A percentile compares a stretch with the other conserved stretches of the same genome.
phyloP scores from a whole-genome alignment of 129 eudicot species.

The Chrysanthemum seticuspe region DNA sequence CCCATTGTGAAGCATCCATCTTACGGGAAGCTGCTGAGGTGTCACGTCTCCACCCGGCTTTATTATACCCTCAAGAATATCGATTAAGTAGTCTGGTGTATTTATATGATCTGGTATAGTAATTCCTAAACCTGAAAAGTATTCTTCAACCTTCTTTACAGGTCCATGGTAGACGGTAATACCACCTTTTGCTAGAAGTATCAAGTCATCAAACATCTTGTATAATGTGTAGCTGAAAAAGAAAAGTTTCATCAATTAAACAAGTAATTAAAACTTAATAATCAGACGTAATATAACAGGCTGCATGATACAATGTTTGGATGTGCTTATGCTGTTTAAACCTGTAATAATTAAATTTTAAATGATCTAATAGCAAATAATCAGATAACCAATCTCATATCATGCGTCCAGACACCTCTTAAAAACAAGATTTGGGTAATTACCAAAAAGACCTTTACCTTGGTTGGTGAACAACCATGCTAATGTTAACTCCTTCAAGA shows the following conservation, averaged over 20 bases:
- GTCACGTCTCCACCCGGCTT: constrained; percentile 49
- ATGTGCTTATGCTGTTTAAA: too few species aligned
- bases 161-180: constrained; percentile 80
- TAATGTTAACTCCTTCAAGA: constrained; percentile 83
- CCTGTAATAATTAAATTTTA: too few species aligned
- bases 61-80: constrained; percentile 71
- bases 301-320: too few species aligned
- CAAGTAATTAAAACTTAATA: too few species aligned
- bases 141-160: constrained; percentile 78
- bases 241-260: background rate
- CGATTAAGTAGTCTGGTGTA: constrained; percentile 83
- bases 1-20: constrained; percentile 93
- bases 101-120: constrained; percentile 78
- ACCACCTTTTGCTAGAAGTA: constrained; percentile 91
- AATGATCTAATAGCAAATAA: background rate
- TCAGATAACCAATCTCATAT: background rate
- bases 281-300: too few species aligned
- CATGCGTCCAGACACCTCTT: background rate
- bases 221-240: constrained; percentile 72
- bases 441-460: constrained; percentile 32
- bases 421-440: background rate
- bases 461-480: constrained; percentile 94
- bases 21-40: constrained; percentile 69
- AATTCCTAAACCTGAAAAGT: constrained; percentile 70
- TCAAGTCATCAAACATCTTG: constrained; percentile 87